Conservation (phyloP, 106 monocot species). For the Vanilla planifolia region DNA sequence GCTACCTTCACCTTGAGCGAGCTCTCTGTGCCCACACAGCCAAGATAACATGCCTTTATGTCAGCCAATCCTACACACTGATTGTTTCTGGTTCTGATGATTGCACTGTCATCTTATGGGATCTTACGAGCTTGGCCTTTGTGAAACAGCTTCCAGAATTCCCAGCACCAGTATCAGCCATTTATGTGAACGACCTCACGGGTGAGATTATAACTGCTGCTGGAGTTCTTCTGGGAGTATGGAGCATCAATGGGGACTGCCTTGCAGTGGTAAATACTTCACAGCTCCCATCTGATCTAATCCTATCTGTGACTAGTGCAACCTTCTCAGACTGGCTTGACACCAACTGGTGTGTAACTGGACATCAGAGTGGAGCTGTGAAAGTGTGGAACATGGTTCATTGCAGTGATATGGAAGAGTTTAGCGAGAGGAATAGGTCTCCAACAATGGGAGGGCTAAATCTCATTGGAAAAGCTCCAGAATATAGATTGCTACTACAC, state of each 20-base stretch:
- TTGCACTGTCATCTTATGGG: slow-evolving; percentile 89
- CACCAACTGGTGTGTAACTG: slow-evolving; percentile 88
- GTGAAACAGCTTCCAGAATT: slow-evolving; percentile 85
- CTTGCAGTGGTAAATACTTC: slow-evolving; percentile 87
- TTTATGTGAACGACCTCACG: slow-evolving; percentile 85
- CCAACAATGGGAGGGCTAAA: slow-evolving; percentile 21
- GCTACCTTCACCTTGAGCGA: slow-evolving; percentile 34
- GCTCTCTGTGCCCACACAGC: slow-evolving; percentile 78
- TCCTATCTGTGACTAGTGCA: slow-evolving; percentile 58
- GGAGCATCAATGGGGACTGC: slow-evolving; percentile 97
- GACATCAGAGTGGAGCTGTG: slow-evolving; percentile 94
- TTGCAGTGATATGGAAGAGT: slow-evolving; percentile 28
- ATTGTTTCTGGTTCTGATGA: slow-evolving; percentile 88
- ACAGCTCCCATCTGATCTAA: slow-evolving; percentile 84
- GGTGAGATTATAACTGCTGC: slow-evolving; percentile 90
- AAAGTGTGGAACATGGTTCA: slow-evolving; percentile 99
- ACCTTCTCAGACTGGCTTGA: slow-evolving; percentile 81
- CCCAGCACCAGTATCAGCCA: slow-evolving; percentile 66
- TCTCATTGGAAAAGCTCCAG: slow-evolving; percentile 26
- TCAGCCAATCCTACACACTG: slow-evolving; percentile 79
- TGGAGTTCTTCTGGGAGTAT: slow-evolving; percentile 73
- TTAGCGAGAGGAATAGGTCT: slow-evolving; percentile 19
- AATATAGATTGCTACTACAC: slow-evolving; percentile 64
- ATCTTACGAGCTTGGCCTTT: slow-evolving; percentile 60
- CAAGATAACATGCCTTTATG: slow-evolving; percentile 77